These are phyloP conservation scores for Paralagenidium karlingii DNA, from an alignment of 352 stramenopile species.

Conservation along the genomic window DNA sequence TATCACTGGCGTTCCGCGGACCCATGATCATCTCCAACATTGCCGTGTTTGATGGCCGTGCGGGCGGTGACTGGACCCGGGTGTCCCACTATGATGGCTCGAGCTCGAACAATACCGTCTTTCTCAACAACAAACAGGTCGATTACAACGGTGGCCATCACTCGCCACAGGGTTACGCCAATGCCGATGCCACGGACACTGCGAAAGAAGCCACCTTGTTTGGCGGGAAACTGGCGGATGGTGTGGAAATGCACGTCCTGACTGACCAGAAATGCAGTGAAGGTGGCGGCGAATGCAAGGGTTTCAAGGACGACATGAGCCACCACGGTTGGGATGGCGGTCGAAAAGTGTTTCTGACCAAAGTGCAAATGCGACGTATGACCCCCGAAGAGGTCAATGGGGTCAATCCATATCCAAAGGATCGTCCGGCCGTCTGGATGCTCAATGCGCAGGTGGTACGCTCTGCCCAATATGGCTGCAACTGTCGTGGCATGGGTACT, in stretches of 20 bases:
- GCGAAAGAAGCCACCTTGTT: conserved; percentile 7
- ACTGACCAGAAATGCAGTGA: conserved; percentile 1
- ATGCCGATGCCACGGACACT: conserved; percentile 13
- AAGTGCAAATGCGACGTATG: conserved; percentile 40
- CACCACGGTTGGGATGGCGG: conserved; percentile 62
- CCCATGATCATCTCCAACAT: conserved; percentile 51
- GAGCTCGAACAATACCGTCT: conserved; percentile 30
- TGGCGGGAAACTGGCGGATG: background rate
- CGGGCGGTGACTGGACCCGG: conserved; percentile 20
- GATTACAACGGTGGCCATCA: conserved; percentile 26
- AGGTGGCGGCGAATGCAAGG: conserved; percentile 16
- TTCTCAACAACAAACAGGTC: conserved; percentile 48
- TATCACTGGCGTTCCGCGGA: conserved; percentile 37
- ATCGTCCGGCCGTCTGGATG: conserved; percentile 64
- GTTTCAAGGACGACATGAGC: conserved; percentile 54
- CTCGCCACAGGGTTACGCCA: conserved; percentile 30
- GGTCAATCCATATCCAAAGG: conserved; percentile 15
- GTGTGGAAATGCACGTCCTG: conserved; percentile 8
- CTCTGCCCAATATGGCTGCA: conserved; percentile 59
- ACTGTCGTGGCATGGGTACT: conserved; percentile 39
- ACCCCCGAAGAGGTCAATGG: no score
- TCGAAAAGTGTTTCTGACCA: conserved; percentile 71
- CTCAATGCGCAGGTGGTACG: conserved; percentile 57
- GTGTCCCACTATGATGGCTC: conserved; percentile 24
- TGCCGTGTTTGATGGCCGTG: conserved; percentile 18